Evolutionary conservation across 305 asterid genomes (phyloP), one percentile per base, ranked within the genome.

Genomic region (Fraxinus floribunda): DNA sequence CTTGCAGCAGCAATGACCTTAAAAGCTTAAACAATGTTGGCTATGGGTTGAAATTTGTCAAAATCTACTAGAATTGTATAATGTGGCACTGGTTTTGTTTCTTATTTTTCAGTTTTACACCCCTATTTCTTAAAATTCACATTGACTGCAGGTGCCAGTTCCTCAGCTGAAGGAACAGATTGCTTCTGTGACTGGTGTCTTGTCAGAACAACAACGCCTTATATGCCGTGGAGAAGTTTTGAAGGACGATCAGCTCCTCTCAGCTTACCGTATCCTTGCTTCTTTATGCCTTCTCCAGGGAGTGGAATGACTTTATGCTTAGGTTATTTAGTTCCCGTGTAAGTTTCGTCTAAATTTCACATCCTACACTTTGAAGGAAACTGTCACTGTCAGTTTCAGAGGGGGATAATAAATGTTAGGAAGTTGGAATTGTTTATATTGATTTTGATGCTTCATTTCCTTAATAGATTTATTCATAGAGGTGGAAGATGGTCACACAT

Each of bases 151-250:
- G 99, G 95, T 95, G 73, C 98, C 99, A 80, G 98, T 96, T 79
- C 98, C 98, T 75, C 93, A 89, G 84, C 80, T 96, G 72, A 96
- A 94, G 86, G 93, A 94, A 75, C 99, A 92, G 78, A 93, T 96
- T 86, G 99, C 99, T 79, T 83, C 90, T 83, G 91, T 93, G 86
- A 96, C 99, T 74, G 99, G 99, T 76, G 95, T 96, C 57, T 77
- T 93, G 79, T 89, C 97, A 1, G 98, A 91, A 85, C 99, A 92
- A 88, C 99, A 96, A 85, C 98, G 98, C 80, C 98, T 96, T 84
- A 96, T 96, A 89, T 96, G 99, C 84, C 98, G 99, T 36, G 99
- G 99, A 72, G 94, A 88, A 90, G 98, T 96, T 86, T 89, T 96
- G 86, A 96, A 89, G 89, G 99, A 96, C 73, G 99, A 94, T 83